phyloP scores from a whole-genome alignment of 176 grass and related monocot species.

The Canna indica region DNA sequence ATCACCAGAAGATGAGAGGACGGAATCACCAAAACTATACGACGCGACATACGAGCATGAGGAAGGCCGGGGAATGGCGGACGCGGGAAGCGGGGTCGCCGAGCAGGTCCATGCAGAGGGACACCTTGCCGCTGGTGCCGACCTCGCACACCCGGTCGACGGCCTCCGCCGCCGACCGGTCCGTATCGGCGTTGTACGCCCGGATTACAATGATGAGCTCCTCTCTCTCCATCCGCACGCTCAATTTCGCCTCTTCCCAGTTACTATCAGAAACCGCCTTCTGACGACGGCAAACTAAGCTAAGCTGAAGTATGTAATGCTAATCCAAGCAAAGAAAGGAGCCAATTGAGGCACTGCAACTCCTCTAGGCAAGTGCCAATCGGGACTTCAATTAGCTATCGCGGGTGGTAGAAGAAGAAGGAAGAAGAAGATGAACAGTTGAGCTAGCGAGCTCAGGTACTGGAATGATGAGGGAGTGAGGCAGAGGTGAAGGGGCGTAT shows the following conservation, averaged over 20 bases:
- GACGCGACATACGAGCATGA: conserved; percentile 49
- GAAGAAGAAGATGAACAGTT: neutral
- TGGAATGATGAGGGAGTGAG: neutral
- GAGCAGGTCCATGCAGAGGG: conserved; percentile 69
- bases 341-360: too few species aligned
- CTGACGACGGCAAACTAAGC: too few species aligned
- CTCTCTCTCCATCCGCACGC: neutral
- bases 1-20: conserved; percentile 2
- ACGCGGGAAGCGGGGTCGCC: conserved; percentile 72
- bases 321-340: too few species aligned
- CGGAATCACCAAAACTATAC: too few species aligned
- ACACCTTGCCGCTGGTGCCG: conserved; percentile 39
- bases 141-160: conserved; percentile 69
- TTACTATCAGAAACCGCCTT: too few species aligned
- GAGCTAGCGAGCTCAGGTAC: neutral
- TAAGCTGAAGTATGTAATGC: too few species aligned
- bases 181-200: conserved; percentile 42
- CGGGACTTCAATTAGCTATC: too few species aligned
- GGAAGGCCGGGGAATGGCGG: conserved; percentile 54
- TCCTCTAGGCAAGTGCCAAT: too few species aligned
- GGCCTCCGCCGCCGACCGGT: conserved; percentile 39
- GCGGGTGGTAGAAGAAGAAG: too few species aligned
- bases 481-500: neutral
- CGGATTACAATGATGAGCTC: conserved; percentile 19
- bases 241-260: neutral